Evolutionary conservation across 768 basidiomycete genomes (phyloP), one percentile per base, ranked within the genome.

Genomic region (Mycena indigotica): DNA sequence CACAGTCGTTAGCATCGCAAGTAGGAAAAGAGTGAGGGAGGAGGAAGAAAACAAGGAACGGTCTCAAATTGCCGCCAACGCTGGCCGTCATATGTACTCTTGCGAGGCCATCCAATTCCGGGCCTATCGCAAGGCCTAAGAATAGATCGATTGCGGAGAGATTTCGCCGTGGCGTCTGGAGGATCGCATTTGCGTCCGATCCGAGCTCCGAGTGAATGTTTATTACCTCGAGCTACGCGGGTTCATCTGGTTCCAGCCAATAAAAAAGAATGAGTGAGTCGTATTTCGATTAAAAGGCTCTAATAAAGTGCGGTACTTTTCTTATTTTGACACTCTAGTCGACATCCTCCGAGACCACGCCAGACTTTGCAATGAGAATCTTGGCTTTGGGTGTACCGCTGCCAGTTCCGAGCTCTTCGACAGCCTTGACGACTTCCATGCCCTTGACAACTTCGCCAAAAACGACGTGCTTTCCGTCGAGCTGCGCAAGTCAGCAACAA

Each of bases 391-490:
- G 75, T 52, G 62, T 69, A 28, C 84, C 83, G 44, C 65, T 71
- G 6, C 62, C 32, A 38, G 71, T 63, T 24, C 83, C 84, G 1
- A 60, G 39, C 0, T 26, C 6, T 69, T 85, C 82, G 45, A 85
- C 73, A 32, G 46, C 35, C 60, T 77, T 75, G 53, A 85, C 81
- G 54, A 82, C 0, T 2, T 87, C 84, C 69, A 84, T 69, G 52
- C 86, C 86, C 58, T 87, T 78, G 46, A 89, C 69, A 57, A 93
- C 89, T 65, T 88, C 85, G 35, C 84, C 94, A 67, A 96, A 95
- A 48, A 95, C 93, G 73, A 93, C 89, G 73, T 93, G 88, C 55
- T 80, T 82, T 56, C 87, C 88, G 69, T 95, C 90, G 57, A 95
- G 84, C 91, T 90, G 93, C 32, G 77, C 73, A 3, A 80, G 50